Percentiles rank a stretch among this genome's conserved stretches.
These are phyloP conservation scores for Corymbia maculata DNA, from an alignment of 345 rosid genomes.

Conservation along the genomic window DNA sequence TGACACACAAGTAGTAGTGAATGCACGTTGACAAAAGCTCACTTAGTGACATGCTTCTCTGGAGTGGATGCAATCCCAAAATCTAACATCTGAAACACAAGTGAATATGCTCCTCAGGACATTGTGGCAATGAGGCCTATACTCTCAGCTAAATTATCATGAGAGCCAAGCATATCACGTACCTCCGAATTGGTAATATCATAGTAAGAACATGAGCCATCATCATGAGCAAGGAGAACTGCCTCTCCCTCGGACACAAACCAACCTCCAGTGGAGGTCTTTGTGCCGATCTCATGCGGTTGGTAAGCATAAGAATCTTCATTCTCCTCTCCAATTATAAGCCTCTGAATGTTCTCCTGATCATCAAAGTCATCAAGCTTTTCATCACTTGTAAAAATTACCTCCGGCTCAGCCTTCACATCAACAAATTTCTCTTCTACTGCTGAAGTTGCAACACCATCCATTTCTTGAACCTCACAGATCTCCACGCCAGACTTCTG, in stretches of 20 bases:
- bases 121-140: neutral
- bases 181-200: conserved; percentile 92
- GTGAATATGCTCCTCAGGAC: neutral
- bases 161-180: neutral
- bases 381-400: conserved; percentile 65
- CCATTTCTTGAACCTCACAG: conserved; percentile 51
- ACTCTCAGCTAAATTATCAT: neutral
- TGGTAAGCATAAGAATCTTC: conserved; percentile 42
- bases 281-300: conserved; percentile 58
- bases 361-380: conserved; percentile 73
- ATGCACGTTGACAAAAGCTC: neutral
- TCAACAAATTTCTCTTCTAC: conserved; percentile 13
- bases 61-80: neutral
- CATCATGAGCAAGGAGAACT: conserved; percentile 78
- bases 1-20: neutral
- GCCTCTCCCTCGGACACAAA: conserved; percentile 98
- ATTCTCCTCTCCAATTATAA: conserved; percentile 34
- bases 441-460: conserved; percentile 25
- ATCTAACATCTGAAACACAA: neutral
- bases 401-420: conserved; percentile 23
- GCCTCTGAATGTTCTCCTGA: conserved; percentile 42
- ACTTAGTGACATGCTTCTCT: neutral
- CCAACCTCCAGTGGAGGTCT: conserved; percentile 85
- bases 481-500: conserved; percentile 15
- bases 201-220: conserved; percentile 86